Evolutionary conservation across 257 asterid genomes (phyloP).

Genomic region (Lantana camara): DNA sequence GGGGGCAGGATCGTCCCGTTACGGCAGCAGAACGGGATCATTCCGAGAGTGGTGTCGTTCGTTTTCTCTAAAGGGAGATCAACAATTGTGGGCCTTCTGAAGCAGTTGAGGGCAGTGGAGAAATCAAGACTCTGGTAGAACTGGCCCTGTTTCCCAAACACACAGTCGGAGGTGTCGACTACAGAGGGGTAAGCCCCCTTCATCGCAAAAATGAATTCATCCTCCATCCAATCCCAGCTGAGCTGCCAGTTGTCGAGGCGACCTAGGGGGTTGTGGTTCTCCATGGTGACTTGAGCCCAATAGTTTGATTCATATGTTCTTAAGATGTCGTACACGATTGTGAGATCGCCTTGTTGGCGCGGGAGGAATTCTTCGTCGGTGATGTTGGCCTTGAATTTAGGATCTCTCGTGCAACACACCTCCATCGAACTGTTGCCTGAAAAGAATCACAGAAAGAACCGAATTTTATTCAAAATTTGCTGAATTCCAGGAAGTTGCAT

Average conservation of each 20-base stretch:
- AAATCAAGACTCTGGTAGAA: slow-evolving; percentile 62
- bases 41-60: slow-evolving; percentile 69
- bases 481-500: background rate
- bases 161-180: slow-evolving; percentile 67
- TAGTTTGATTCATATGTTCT: slow-evolving; percentile 73
- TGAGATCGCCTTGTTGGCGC: slow-evolving; percentile 74
- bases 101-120: slow-evolving; percentile 71
- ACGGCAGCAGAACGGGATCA: slow-evolving; percentile 85
- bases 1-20: slow-evolving; percentile 95
- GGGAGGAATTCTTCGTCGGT: slow-evolving; percentile 69
- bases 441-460: background rate
- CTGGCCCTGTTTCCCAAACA: slow-evolving; percentile 77
- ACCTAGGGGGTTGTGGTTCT: slow-evolving; percentile 82
- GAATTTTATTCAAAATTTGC: background rate
- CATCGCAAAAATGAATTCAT: slow-evolving; percentile 78
- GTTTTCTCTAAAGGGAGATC: slow-evolving; percentile 78
- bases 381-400: slow-evolving; percentile 41
- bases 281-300: slow-evolving; percentile 82
- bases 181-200: slow-evolving; percentile 83
- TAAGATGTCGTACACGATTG: slow-evolving; percentile 73
- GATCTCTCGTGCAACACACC: slow-evolving; percentile 71
- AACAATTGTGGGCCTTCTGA: slow-evolving; percentile 71
- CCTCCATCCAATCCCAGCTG: slow-evolving; percentile 99
- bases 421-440: slow-evolving; percentile 73
- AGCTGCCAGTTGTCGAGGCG: slow-evolving; percentile 89